Evolutionary conservation across 371 early-diverging fungal species (phyloP), one percentile per base, ranked within the genome.

Genomic region (Mucor plumbeus): DNA sequence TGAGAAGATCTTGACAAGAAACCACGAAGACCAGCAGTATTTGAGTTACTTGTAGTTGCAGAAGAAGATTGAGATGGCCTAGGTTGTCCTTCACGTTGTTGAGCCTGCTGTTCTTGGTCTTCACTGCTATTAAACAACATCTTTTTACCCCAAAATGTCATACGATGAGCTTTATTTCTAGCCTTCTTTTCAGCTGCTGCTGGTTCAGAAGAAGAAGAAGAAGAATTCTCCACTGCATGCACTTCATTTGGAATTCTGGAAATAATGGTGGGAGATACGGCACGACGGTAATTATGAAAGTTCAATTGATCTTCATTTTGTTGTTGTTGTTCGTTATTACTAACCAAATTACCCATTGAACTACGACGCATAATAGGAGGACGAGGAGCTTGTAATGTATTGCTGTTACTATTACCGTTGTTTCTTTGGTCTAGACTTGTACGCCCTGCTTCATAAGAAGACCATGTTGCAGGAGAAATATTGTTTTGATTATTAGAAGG

Each of bases 91-190:
- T 59, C 55, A 17, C 44, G 68, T 6, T 39, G 35, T 26, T 41
- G 56, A 11, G 19, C 14, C 14, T 15, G n/a, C 36, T 58, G 59
- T 35, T 41, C 17, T 33, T 59, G 63, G 7, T 39, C 50, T 6
- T 44, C 43, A 8, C n/a, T 60, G 26, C 41, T 66, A 36, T 60
- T 65, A 50, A 73, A 73, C 54, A 79, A 71, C 81, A 84, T 79
- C 47, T 79, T 81, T 58, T 81, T 81, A 19, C 81, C 78, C 81
- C 81, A 84, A 54, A 84, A 79, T 0, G 84, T 84, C 81, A 84
- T 84, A 14, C 84, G 74, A 47, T 84, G 79, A 10, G 77, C 73
- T 59, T 81, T 84, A 40, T 79, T 79, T 36, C 80, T 68, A 0
- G 73, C 61, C 65, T 81, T 79, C 58, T 81, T 79, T 14, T 84